A percentile compares a stretch with the other conserved stretches of the same genome.
Conservation (phyloP, 2,329 filamentous ascomycete species). For the Fusarium concolor region DNA sequence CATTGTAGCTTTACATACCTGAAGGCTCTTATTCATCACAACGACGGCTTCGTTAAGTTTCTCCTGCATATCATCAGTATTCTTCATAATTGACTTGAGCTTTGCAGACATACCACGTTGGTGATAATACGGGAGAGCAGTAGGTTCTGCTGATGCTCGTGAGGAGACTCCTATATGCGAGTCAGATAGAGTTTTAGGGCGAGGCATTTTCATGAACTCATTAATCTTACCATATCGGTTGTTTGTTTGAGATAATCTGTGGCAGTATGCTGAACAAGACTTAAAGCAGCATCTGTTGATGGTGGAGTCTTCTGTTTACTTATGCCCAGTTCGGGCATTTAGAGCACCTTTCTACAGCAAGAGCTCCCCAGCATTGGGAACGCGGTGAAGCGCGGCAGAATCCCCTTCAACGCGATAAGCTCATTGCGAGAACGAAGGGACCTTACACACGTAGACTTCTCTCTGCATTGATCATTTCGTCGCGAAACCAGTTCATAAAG, state of each 20-base stretch:
- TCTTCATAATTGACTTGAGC: background rate
- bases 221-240: slow-evolving; percentile 26
- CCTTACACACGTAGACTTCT: background rate
- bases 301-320: slow-evolving; percentile 41
- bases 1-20: slow-evolving; percentile 62
- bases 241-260: background rate
- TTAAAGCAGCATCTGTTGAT: background rate
- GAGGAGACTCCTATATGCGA: slow-evolving; percentile 81
- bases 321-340: slow-evolving; percentile 6
- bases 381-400: slow-evolving; percentile 54
- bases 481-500: background rate
- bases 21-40: slow-evolving; percentile 91
- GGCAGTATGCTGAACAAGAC: background rate
- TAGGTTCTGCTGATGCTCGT: slow-evolving; percentile 96
- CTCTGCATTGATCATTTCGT: slow-evolving; percentile 1
- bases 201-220: no score
- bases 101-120: slow-evolving; percentile 80
- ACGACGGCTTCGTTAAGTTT: slow-evolving; percentile 96
- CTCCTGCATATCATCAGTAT: slow-evolving; percentile 68
- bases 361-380: slow-evolving; percentile 7
- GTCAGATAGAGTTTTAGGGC: background rate
- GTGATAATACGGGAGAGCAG: slow-evolving; percentile 95
- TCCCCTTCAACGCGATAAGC: slow-evolving; percentile 20
- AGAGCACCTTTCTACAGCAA: slow-evolving; percentile 1
- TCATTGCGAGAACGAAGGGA: slow-evolving; percentile 8